A percentile compares a stretch with the other conserved stretches of the same genome.
These are phyloP conservation scores for Chlamydomonas schloesseri DNA, from an alignment of 139 green algal genomes.

Conservation along the genomic window DNA sequence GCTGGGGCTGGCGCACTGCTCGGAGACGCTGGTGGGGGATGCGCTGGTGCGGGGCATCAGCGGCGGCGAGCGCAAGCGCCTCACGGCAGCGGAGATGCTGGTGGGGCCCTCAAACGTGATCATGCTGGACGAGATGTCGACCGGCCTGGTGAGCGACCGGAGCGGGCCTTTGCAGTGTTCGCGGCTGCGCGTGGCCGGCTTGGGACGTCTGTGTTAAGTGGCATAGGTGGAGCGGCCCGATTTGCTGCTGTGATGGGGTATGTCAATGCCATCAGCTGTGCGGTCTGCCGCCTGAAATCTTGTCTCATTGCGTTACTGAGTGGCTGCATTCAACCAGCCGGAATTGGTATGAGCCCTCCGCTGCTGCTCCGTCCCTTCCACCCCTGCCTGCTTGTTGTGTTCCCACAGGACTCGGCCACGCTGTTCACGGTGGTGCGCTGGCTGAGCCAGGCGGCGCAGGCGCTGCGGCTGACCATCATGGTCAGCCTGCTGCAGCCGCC, in stretches of 20 bases:
- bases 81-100: slow-evolving; percentile 84
- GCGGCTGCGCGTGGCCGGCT: no score
- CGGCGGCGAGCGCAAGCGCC: slow-evolving; percentile 82
- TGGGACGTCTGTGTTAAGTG: no score
- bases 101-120: slow-evolving; percentile 40
- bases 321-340: no score
- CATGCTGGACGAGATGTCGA: slow-evolving; percentile 78
- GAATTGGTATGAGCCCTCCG: no score
- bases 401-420: slow-evolving; percentile 35
- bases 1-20: slow-evolving; percentile 45
- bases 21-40: slow-evolving; percentile 79
- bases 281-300: no score
- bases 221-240: no score
- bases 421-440: slow-evolving; percentile 41
- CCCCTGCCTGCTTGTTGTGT: not conserved
- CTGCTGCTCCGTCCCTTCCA: no score
- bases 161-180: no score
- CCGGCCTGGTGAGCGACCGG: slow-evolving; percentile 55
- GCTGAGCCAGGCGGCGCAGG: not conserved
- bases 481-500: slow-evolving; percentile 54
- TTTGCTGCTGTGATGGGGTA: no score
- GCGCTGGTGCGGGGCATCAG: slow-evolving; percentile 77
- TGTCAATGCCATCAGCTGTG: no score
- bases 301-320: no score
- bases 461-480: no score